Evolutionary conservation across 176 grass and related monocot species (phyloP), one percentile per base, ranked within the genome.

Genomic region (Ensete glaucum): DNA sequence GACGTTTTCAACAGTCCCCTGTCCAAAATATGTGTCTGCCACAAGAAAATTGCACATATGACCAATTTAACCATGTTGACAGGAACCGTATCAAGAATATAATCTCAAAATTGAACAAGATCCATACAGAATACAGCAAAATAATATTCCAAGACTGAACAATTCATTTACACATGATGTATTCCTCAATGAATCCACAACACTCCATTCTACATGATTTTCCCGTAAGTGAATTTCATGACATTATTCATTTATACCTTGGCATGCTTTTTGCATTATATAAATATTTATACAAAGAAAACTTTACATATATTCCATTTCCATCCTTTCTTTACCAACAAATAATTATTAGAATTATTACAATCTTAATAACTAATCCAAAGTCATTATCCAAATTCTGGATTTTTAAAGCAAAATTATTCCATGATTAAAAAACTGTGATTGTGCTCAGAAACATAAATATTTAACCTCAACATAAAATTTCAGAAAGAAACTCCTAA

Each of bases 1-100:
- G 62, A 97, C 69, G 85, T 97, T 97, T 27, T 90, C 94, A 75
- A 97, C 94, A 80, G 94, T 97, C 76, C 94, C 94, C 78, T 79
- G 84, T 76, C 94, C 90, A 72, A 97, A 97, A 72, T 87, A 91
- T 43, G 82, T 85, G 84, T 87, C 94, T 97, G 84, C 17, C 62
- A 84, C 69, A 74, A 85, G 27, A 34, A 74, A 58, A 27, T 54
- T 78, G 15, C 9, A 71, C 69, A 9, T 14, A 26, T 24, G n/a
- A 48, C 67, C 27, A 10, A 71, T 52, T 2, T 10, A 52, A 53
- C 21, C 15, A 52, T 20, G 9, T 72, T 21, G 11, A 17, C 17
- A 23, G 9, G 48, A 50, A 49, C 4, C 2, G 4, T n/a, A 16
- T 52, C 52, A 4, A n/a, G 26, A 51, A 11, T 65, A 26, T 4